Evolutionary conservation across 306 rosid genomes (phyloP).

Genomic region (Cyclanthera cordifolia): DNA sequence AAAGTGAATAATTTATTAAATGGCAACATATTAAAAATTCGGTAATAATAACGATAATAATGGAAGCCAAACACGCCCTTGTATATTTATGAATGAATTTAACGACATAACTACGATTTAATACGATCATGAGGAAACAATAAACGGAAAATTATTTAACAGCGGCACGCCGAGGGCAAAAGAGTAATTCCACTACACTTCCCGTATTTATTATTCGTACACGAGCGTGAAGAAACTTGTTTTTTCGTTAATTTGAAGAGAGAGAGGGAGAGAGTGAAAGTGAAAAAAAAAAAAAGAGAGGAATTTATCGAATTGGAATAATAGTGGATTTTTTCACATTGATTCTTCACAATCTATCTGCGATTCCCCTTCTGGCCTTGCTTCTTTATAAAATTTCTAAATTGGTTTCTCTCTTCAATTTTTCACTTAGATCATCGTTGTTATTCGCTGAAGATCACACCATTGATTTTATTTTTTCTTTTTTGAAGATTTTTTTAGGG

Average conservation of each 20-base stretch:
- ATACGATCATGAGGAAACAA: not conserved
- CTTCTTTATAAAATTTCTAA: constrained; percentile 5
- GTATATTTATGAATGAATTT: constrained; percentile 1
- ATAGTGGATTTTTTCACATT: constrained; percentile 16
- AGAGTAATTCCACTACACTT: constrained; percentile 9
- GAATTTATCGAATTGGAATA: constrained; percentile 22
- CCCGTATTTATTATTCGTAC: constrained; percentile 44
- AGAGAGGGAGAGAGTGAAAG: not conserved
- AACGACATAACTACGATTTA: constrained; percentile 12
- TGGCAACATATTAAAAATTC: not conserved
- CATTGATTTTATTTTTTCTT: not conserved
- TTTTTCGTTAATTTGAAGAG: constrained; percentile 19
- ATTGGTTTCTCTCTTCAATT: constrained; percentile 9
- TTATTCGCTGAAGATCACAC: constrained; percentile 3
- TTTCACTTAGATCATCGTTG: constrained; percentile 12
- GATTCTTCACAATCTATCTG: constrained; percentile 19
- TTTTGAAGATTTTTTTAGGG: not conserved
- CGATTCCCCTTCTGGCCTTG: constrained; percentile 20
- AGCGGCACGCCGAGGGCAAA: constrained; percentile 39
- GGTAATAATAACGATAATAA: constrained; percentile 8
- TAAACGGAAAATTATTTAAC: not conserved
- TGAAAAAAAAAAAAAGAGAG: not conserved
- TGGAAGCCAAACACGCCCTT: constrained; percentile 12
- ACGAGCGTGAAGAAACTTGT: constrained; percentile 49
- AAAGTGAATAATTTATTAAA: not conserved